Conservation (phyloP, 2,329 filamentous ascomycete genomes). For the Pyricularia pennisetigena region DNA sequence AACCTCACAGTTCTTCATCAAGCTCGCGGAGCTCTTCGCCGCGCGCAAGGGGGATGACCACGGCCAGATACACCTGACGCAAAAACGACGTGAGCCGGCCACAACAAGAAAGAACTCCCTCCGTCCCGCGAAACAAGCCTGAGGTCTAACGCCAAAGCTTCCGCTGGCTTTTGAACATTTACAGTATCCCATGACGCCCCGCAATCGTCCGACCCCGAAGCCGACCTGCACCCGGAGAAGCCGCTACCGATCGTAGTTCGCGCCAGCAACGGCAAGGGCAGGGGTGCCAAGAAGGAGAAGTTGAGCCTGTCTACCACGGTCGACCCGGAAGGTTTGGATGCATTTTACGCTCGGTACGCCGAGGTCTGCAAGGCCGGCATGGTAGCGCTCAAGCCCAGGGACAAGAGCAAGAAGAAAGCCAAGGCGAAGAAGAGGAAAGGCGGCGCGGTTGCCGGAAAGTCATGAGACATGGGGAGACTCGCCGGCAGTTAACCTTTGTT, state of each 20-base stretch:
- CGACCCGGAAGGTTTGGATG: constrained; percentile 62
- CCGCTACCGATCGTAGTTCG: constrained; percentile 70
- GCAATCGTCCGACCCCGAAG: constrained; percentile 22
- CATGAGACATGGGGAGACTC: background rate
- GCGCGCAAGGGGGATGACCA: constrained; percentile 58
- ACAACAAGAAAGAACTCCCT: background rate
- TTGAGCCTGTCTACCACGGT: constrained; percentile 80
- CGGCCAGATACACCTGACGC: constrained; percentile 63
- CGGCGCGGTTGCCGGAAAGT: constrained; percentile 12
- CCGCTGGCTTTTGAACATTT: constrained; percentile 8
- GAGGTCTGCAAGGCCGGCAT: constrained; percentile 88
- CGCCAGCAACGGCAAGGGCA: constrained; percentile 69
- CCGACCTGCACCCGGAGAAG: constrained; percentile 47
- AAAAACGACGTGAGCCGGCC: constrained; percentile 60
- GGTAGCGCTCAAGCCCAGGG: constrained; percentile 82
- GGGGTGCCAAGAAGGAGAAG: constrained; percentile 43
- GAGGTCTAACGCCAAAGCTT: background rate
- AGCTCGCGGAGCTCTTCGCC: constrained; percentile 58
- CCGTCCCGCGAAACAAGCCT: too few species aligned
- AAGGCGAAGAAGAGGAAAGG: constrained; percentile 65
- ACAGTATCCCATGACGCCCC: constrained; percentile 26
- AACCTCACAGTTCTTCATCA: constrained; percentile 56
- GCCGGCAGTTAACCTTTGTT: background rate
- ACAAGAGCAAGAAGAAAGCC: constrained; percentile 77
- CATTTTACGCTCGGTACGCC: constrained; percentile 77